These are phyloP conservation scores for Chaetomium tenue DNA, from an alignment of 495 filamentous ascomycete species.

Conservation along the genomic window DNA sequence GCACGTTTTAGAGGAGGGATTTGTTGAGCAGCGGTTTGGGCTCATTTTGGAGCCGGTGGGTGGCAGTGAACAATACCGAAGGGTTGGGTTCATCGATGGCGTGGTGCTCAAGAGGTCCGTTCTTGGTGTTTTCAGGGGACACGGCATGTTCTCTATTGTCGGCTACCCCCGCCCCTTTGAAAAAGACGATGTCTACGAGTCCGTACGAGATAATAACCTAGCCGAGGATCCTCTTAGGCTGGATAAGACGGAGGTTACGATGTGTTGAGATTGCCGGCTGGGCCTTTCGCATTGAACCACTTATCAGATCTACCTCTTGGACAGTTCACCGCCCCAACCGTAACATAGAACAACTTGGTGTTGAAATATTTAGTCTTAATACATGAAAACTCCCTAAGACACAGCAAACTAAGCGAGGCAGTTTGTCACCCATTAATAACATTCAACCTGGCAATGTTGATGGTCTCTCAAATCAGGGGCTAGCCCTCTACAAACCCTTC, in stretches of 20 bases:
- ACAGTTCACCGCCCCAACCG: no score
- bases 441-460: no score
- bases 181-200: constrained; percentile 14
- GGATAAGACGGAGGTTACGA: constrained; percentile 9
- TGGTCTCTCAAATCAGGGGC: not conserved
- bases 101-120: constrained; percentile 19
- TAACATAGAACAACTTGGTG: no score
- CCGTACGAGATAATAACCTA: constrained; percentile 18
- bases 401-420: no score
- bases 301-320: no score
- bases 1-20: constrained; percentile 24
- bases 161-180: constrained; percentile 19
- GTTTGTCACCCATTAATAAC: no score
- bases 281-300: no score
- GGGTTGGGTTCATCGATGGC: constrained; percentile 32
- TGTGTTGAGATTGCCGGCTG: constrained; percentile 1
- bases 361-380: no score
- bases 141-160: constrained; percentile 11
- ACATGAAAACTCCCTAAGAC: no score
- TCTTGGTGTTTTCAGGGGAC: not conserved
- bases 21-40: constrained; percentile 32
- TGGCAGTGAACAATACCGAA: constrained; percentile 9
- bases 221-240: constrained; percentile 21
- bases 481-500: no score
- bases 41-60: constrained; percentile 18